Percentiles rank a stretch among this genome's conserved stretches.
Conservation (phyloP, 306 rosid genomes). For the Psophocarpus tetragonolobus region DNA sequence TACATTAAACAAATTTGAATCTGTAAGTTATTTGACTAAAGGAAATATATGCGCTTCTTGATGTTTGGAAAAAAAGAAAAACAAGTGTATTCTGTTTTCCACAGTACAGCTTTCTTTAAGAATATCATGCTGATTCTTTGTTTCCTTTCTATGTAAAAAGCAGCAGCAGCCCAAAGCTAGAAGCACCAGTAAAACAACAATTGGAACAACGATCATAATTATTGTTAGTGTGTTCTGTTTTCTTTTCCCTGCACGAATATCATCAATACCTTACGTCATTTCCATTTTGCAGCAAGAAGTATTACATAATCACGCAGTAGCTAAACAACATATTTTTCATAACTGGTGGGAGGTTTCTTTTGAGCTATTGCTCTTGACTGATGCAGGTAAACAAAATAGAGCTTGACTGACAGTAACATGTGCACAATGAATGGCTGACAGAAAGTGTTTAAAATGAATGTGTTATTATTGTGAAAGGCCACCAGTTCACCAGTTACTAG, state of each 20-base stretch:
- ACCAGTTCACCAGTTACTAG: not conserved
- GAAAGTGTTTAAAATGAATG: not conserved
- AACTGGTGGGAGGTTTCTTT: not conserved
- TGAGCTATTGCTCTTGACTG: slow-evolving; percentile 20
- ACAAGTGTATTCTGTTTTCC: not conserved
- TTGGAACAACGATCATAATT: slow-evolving; percentile 21
- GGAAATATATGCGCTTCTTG: not conserved
- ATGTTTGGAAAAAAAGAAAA: not conserved
- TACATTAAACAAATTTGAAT: slow-evolving; percentile 26
- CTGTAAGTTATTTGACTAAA: slow-evolving; percentile 13
- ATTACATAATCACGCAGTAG: not conserved
- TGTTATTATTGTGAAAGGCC: not conserved
- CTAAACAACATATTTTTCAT: slow-evolving; percentile 1
- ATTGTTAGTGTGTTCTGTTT: slow-evolving; percentile 14
- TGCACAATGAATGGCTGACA: not conserved
- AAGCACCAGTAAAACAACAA: slow-evolving; percentile 22
- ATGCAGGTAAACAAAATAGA: slow-evolving; percentile 11
- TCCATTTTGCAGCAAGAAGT: not conserved
- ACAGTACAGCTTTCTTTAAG: slow-evolving; percentile 49
- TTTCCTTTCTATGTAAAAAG: slow-evolving; percentile 24
- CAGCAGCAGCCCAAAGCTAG: slow-evolving; percentile 25
- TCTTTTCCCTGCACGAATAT: slow-evolving; percentile 43
- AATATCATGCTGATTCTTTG: slow-evolving; percentile 37
- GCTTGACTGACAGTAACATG: not conserved
- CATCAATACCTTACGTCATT: slow-evolving; percentile 1